Evolutionary conservation across 2,329 filamentous ascomycete species (phyloP), one percentile per base, ranked within the genome.

Genomic region (Epichloe sibirici): DNA sequence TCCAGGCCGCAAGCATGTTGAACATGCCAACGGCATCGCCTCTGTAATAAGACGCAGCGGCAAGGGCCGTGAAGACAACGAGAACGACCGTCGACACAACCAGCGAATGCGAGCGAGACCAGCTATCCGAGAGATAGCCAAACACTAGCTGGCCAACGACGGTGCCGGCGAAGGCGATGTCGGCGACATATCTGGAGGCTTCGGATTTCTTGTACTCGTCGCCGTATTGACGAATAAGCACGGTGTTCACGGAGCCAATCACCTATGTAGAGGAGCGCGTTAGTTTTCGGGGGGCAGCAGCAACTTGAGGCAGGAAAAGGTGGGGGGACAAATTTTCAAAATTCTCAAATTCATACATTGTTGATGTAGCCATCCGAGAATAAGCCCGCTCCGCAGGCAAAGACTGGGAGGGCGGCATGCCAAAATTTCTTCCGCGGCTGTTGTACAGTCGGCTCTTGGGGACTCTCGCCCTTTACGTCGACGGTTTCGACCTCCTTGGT

Each of bases 281-380:
- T 9, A 31, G n/a, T 15, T 12, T 12, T 39, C 5, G 12, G 25
- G 70, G 70, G 7, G 1, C 23, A 25, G 23, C 7, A 21, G 17
- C 17, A 21, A 21, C 17, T 21, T 21, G 17, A 21, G 17, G 17
- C 17, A 21, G 2, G 17, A 21, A 21, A 21, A 21, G 17, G 17
- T 21, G 17, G 17, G 17, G 17, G 17, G 17, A 21, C 17, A 21
- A 21, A 21, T 21, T 21, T 21, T 21, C 17, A 23, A 23, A 23
- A 23, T 23, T 23, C 23, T 1, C 28, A 21, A 21, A 21, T 21
- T 21, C 17, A 31, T 9, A 89, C 87, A 62, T 88, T 89, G 70
- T 95, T 94, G 64, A 95, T 80, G 67, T 95, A 95, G 17, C 90
- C 90, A 67, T 95, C 90, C 25, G 85, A 90, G 69, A 95, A 95